These are phyloP conservation scores for Fusarium napiforme DNA, from an alignment of 2,329 filamentous ascomycete species.

Conservation along the genomic window DNA sequence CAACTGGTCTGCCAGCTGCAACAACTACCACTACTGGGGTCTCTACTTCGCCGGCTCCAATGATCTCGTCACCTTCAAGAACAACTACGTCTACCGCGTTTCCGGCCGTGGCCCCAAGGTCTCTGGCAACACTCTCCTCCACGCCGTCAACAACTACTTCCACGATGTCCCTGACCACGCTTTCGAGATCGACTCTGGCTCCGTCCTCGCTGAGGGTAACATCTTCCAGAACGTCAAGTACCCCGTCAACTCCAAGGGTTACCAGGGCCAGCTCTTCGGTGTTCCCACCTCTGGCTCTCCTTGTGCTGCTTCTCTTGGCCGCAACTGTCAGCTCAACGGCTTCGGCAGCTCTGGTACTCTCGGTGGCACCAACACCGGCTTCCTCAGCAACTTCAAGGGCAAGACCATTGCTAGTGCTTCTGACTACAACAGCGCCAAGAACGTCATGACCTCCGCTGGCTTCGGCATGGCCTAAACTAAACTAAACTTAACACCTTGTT, in stretches of 20 bases:
- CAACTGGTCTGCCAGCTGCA: constrained; percentile 66
- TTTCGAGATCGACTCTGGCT: constrained; percentile 62
- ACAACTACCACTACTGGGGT: constrained; percentile 70
- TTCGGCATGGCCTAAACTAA: constrained; percentile 55
- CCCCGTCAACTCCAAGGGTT: constrained; percentile 50
- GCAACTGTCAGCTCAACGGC: constrained; percentile 61
- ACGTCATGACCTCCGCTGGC: constrained; percentile 55
- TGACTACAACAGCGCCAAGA: constrained; percentile 49
- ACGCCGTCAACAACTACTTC: constrained; percentile 73
- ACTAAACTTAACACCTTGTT: constrained; percentile 30
- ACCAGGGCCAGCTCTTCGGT: constrained; percentile 50
- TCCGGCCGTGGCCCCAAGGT: constrained; percentile 68
- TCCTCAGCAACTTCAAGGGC: constrained; percentile 62
- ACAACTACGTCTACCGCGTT: constrained; percentile 70
- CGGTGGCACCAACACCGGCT: constrained; percentile 55
- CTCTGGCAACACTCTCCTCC: constrained; percentile 64
- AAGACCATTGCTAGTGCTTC: constrained; percentile 62
- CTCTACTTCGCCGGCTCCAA: constrained; percentile 66
- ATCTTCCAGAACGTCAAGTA: constrained; percentile 65
- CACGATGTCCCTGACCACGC: constrained; percentile 65
- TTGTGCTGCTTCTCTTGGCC: constrained; percentile 60
- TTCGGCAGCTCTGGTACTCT: constrained; percentile 56
- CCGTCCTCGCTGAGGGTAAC: constrained; percentile 66
- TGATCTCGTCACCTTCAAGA: constrained; percentile 67
- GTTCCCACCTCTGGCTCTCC: constrained; percentile 46